Percentiles rank a stretch among this genome's conserved stretches.
Conservation (phyloP, 768 basidiomycete species). For the Dacryopinax spathularia region DNA sequence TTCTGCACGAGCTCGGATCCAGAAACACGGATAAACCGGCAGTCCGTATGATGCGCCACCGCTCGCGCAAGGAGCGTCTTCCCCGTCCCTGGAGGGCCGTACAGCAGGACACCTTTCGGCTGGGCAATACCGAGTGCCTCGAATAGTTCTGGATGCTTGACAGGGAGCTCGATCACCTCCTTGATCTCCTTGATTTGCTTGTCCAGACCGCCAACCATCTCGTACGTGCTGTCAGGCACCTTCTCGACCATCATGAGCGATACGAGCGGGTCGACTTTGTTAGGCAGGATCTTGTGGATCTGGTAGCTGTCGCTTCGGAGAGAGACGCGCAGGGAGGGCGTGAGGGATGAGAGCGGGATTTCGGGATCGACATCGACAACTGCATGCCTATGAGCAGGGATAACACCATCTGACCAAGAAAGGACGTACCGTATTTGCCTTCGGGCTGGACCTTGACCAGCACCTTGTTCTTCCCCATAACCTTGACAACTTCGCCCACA, state of each 20-base stretch:
- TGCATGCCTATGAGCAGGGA: constrained; percentile 19
- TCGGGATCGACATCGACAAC: constrained; percentile 89
- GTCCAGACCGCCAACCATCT: constrained; percentile 98
- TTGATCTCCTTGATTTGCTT: constrained; percentile 98
- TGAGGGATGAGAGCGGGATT: constrained; percentile 65
- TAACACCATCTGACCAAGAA: background rate
- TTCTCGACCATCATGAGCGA: constrained; percentile 99
- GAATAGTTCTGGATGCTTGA: constrained; percentile 95
- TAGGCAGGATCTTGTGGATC: constrained; percentile 90
- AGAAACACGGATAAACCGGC: constrained; percentile 90
- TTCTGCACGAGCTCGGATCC: constrained; percentile 94
- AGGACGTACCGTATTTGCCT: constrained; percentile 86
- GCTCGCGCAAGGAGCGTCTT: constrained; percentile 92
- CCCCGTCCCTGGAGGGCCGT: constrained; percentile 91
- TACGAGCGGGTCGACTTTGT: constrained; percentile 95
- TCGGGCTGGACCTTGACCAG: constrained; percentile 97
- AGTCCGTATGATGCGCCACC: constrained; percentile 94
- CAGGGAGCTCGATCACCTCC: constrained; percentile 94
- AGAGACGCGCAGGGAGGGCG: constrained; percentile 79
- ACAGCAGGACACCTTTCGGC: constrained; percentile 89
- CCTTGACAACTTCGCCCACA: constrained; percentile 93
- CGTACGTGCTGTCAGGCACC: constrained; percentile 96
- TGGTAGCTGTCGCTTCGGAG: constrained; percentile 93
- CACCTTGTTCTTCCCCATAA: constrained; percentile 99
- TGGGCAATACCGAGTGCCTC: constrained; percentile 93